Evolutionary conservation across 2,329 filamentous ascomycete species (phyloP), one percentile per base, ranked within the genome.

Genomic region (Ophiocordyceps unilateralis): DNA sequence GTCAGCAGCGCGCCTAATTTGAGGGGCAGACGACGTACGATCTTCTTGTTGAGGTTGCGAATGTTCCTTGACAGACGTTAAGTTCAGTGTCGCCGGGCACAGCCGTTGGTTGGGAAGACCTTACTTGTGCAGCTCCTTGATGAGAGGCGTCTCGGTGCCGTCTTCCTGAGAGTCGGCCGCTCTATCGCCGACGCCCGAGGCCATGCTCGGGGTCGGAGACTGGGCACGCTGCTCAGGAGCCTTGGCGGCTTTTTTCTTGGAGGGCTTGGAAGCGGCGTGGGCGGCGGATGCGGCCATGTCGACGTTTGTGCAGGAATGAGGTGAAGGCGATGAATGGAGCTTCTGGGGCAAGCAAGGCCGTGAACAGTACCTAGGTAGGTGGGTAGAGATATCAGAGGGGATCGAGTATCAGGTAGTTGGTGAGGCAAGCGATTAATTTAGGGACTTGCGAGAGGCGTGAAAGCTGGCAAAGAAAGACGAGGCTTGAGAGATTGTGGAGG

Each of bases 31-130:
- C 5, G 44, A 68, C 83, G 67, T 65, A 93, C 85, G 55, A 96
- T 79, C 67, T 95, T 95, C 75, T 95, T 96, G 69, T 79, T 83
- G 56, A 91, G 68, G 62, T 91, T 93, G 57, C 89, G 87, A 54
- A 95, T 83, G 62, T 77, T 86, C 72, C 87, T 94, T 22, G 8
- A 11, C 17, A 10, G 14, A n/a, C 4, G 14, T 7, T 41, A 23
- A 23, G 28, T n/a, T 46, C 14, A 34, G 36, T 3, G 10, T 24
- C 5, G 19, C 19, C 36, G 4, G 34, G 34, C n/a, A 7, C 6
- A 3, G 9, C 8, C 11, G 10, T 17, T 3, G 10, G 20, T 1
- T 19, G 12, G 30, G 40, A 30, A 36, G 26, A 28, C 58, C 78
- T 58, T 67, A 94, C 88, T 93, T 95, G 58, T 89, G 78, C 41